Evolutionary conservation across 176 grass and related monocot genomes (phyloP), one percentile per base, ranked within the genome.

Genomic region (Hordeum marinum): DNA sequence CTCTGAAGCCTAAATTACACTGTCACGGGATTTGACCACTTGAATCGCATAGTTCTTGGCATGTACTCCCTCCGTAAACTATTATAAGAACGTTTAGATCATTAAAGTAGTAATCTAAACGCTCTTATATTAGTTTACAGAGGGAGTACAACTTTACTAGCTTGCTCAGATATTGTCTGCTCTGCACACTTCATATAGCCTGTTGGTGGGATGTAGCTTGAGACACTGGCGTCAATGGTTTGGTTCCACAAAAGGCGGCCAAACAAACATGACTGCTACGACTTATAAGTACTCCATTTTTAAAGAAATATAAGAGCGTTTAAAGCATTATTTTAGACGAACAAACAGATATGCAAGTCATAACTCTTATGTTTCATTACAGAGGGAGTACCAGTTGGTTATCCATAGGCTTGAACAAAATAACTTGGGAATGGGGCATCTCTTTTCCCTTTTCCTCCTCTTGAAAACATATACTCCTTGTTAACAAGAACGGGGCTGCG

Each of bases 101-200:
- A 3, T 3, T 32, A 32, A 1, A 2, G 1, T 32, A 32, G 31
- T 32, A 32, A 32, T 32, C 3, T 32, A 32, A 32, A 32, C 31
- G 31, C 3, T 32, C 1, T 32, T 32, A 32, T 32, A 32, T 32
- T 32, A 32, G 31, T 32, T 32, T 32, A 32, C 31, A 32, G 31
- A 32, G 31, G 31, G 31, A 32, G 65, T 4, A 11, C n/a, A 67
- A 7, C 60, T 74, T 32, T 46, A 24, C 57, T 57, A 58, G 24
- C 25, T 50, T 63, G 46, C 35, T 87, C 79, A 68, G 79, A 76
- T 59, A 25, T 7, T 78, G 59, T 45, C 68, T 73, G 43, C 83
- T 58, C 39, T 54, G 68, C 65, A 36, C 52, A 32, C 25, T 46
- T 85, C 78, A 64, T 42, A 36, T 48, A 70, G 68, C 14, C 34